Base-by-base conservation (phyloP, 1,139 yeast species). In the Zygotorulaspora mrakii region DNA sequence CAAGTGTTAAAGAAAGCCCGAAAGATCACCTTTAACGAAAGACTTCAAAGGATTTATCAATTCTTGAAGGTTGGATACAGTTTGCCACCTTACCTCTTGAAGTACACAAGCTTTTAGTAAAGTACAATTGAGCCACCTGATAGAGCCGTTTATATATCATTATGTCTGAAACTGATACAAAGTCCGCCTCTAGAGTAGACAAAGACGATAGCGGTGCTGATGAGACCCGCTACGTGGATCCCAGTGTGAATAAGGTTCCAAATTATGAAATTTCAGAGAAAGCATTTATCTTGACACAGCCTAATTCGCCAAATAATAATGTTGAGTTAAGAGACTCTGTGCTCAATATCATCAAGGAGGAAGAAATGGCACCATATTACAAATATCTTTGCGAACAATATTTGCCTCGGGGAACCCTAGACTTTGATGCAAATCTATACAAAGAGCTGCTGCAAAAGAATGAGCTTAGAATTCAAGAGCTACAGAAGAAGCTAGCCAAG, bases 361-460 rank as follows among this genome's bases (percentile, higher is more conserved):
- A 80, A 34, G 71, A 77, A 49, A 73, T 87, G 70, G 95, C 87
- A 1, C 94, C 96, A n/a, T 84, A 86, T 60, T 91, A 88, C 65
- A 68, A 78, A 54, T 76, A 81, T 59, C 69, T 91, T 41, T 74
- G 73, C 52, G 66, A 74, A 30, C 81, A 79, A 42, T 68, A 73
- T 50, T 52, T 64, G 35, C 63, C 68, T 12, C 62, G 9, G 57
- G 53, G 51, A 6, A 31, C 59, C 3, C 42, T 70, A n/a, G 57
- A 59, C 41, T 84, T 79, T 73, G 91, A 88, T 54, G 75, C 80
- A 49, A 39, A 58, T 0, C 54, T 78, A 30, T 83, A 81, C 61
- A 62, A 74, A 23, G 52, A 68, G 31, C 61, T 88, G 54, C 54
- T 60, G n/a, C 65, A 61, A 5, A 70, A 62, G 31, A 91, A 89